These are phyloP conservation scores for Elaeis oleifera DNA, from an alignment of 202 grass and related monocot genomes.

Conservation along the genomic window DNA sequence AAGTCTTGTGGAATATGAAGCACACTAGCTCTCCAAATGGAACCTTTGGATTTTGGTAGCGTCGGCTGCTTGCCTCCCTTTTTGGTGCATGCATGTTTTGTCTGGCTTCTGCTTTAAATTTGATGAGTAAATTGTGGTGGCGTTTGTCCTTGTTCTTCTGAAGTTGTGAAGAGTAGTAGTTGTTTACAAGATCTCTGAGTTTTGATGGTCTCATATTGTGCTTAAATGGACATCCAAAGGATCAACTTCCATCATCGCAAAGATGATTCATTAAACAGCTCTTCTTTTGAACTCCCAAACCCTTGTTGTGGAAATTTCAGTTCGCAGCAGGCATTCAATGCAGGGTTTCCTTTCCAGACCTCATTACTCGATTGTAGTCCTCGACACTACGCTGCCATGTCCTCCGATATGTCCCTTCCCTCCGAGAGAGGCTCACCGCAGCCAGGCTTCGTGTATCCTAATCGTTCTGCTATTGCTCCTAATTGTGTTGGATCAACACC, in stretches of 20 bases:
- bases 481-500: conserved; percentile 34
- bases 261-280: conserved; percentile 29
- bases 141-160: conserved; percentile 3
- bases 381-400: conserved; percentile 6
- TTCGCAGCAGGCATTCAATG: neutral
- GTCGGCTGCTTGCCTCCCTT: conserved; percentile 7
- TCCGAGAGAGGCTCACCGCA: conserved; percentile 14
- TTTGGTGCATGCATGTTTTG: neutral
- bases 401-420: neutral
- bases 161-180: conserved; percentile 4
- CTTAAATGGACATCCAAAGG: conserved; percentile 50
- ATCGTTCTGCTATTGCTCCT: neutral
- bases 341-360: conserved; percentile 10
- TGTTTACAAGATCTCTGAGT: neutral
- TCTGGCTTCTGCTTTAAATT: neutral
- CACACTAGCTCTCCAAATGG: conserved; percentile 12
- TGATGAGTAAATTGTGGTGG: neutral
- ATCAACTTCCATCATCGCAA: conserved; percentile 38
- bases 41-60: conserved; percentile 1
- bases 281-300: conserved; percentile 9
- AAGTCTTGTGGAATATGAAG: conserved; percentile 12
- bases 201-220: conserved; percentile 11
- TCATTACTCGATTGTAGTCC: conserved; percentile 10
- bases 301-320: neutral
- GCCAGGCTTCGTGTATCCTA: neutral